A percentile compares a stretch with the other conserved stretches of the same genome.
These are phyloP conservation scores for Gamarada debralockiae DNA, from an alignment of 495 filamentous ascomycete species.

Conservation along the genomic window DNA sequence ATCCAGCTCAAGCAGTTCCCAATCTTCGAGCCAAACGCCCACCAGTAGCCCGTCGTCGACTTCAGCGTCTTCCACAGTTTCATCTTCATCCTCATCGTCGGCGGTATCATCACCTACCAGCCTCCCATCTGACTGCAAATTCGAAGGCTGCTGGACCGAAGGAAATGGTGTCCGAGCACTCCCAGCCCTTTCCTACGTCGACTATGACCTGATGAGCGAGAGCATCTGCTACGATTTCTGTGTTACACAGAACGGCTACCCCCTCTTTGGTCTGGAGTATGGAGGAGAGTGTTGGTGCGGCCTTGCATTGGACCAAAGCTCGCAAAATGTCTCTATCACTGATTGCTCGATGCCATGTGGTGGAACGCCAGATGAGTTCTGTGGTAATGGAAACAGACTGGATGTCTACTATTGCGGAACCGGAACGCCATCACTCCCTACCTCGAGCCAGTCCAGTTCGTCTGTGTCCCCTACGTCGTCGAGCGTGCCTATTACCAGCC, in stretches of 20 bases:
- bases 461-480: too few relatives aligned
- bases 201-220: conserved; percentile 9
- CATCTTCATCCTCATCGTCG: neutral
- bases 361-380: neutral
- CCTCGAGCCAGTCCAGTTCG: too few relatives aligned
- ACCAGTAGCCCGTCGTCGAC: neutral
- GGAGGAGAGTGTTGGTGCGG: conserved; percentile 14
- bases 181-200: neutral
- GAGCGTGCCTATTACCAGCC: too few relatives aligned
- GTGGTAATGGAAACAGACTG: too few relatives aligned
- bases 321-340: neutral
- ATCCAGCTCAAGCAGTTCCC: conserved; percentile 5
- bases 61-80: neutral
- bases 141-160: conserved; percentile 12
- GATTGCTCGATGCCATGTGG: conserved; percentile 7
- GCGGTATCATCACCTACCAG: neutral
- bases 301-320: neutral
- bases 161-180: conserved; percentile 13
- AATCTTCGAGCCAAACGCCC: neutral
- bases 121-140: neutral
- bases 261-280: conserved; percentile 33
- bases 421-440: too few relatives aligned
- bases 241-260: neutral
- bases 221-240: conserved; percentile 3
- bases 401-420: too few relatives aligned